These are phyloP conservation scores for Neofusicoccum parvum DNA, from an alignment of 2,329 filamentous ascomycete genomes.

Conservation along the genomic window DNA sequence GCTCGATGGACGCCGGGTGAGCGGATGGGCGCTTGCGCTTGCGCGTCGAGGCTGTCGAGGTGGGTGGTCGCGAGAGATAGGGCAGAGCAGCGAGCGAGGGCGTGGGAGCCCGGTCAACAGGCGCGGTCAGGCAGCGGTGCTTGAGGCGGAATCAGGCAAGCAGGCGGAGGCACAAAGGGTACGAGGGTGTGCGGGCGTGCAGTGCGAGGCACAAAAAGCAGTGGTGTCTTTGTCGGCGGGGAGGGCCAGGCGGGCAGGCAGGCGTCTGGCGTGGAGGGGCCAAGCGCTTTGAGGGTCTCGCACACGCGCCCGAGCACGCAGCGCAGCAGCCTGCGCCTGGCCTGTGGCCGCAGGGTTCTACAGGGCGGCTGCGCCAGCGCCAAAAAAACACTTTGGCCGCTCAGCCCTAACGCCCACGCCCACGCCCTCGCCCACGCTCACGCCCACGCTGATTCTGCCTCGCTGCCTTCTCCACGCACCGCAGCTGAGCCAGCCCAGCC, in stretches of 20 bases:
- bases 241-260: not conserved
- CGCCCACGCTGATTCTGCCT: not conserved
- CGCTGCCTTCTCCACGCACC: not conserved
- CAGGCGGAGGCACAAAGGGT: slow-evolving; percentile 5
- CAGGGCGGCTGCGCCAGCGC: no score
- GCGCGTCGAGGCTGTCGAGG: slow-evolving; percentile 12
- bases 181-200: not conserved
- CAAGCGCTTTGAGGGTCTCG: not conserved
- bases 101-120: slow-evolving; percentile 12
- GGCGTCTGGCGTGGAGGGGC: not conserved
- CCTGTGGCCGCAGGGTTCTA: no score
- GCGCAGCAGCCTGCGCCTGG: not conserved
- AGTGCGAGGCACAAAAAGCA: not conserved
- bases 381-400: no score
- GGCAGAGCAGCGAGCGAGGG: slow-evolving; percentile 13
- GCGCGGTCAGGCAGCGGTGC: not conserved
- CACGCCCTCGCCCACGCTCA: not conserved
- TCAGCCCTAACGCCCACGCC: slow-evolving; percentile 2
- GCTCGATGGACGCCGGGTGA: not conserved
- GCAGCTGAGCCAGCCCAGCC: slow-evolving; percentile 12
- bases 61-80: slow-evolving; percentile 5
- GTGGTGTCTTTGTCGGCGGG: slow-evolving; percentile 1
- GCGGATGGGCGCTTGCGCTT: slow-evolving; percentile 5
- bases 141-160: not conserved
- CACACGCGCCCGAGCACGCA: not conserved